These are phyloP conservation scores for Penstemon newberryi DNA, from an alignment of 257 asterid genomes.

Conservation along the genomic window DNA sequence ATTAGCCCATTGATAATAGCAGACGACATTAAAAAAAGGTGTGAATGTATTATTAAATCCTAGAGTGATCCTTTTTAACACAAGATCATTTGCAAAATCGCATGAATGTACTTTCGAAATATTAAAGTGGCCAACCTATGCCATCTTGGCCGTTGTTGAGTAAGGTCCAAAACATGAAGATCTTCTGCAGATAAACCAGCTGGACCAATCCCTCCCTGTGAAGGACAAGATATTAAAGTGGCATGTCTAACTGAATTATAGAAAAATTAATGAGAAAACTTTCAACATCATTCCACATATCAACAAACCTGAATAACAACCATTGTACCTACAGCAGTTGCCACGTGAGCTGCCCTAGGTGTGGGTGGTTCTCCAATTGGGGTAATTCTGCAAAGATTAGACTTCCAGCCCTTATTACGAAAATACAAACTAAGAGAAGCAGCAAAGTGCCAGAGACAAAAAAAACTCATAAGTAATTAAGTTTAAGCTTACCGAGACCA, in stretches of 20 bases:
- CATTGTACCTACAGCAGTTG: constrained; percentile 99
- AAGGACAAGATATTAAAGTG: constrained; percentile 28
- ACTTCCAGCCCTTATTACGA: constrained; percentile 20
- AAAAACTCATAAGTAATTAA: constrained; percentile 7
- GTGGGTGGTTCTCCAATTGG: constrained; percentile 99
- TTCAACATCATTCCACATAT: constrained; percentile 14
- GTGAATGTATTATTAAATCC: constrained; percentile 14
- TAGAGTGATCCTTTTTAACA: constrained; percentile 14
- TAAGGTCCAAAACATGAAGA: constrained; percentile 96
- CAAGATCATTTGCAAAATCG: not conserved
- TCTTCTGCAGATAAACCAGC: constrained; percentile 99
- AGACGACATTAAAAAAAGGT: constrained; percentile 15
- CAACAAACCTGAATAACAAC: constrained; percentile 93
- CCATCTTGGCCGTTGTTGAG: constrained; percentile 97
- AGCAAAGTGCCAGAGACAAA: constrained; percentile 14
- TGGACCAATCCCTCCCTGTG: constrained; percentile 99
- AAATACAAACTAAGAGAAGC: constrained; percentile 27
- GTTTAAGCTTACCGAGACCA: constrained; percentile 77
- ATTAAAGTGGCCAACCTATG: constrained; percentile 64
- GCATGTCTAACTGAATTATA: constrained; percentile 16
- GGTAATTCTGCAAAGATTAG: constrained; percentile 53
- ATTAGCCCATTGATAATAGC: constrained; percentile 18
- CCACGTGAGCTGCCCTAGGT: constrained; percentile 99
- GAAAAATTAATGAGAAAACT: constrained; percentile 12
- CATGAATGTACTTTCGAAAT: constrained; percentile 3